Conservation (phyloP, 306 rosid genomes). For the Cercis canadensis region DNA sequence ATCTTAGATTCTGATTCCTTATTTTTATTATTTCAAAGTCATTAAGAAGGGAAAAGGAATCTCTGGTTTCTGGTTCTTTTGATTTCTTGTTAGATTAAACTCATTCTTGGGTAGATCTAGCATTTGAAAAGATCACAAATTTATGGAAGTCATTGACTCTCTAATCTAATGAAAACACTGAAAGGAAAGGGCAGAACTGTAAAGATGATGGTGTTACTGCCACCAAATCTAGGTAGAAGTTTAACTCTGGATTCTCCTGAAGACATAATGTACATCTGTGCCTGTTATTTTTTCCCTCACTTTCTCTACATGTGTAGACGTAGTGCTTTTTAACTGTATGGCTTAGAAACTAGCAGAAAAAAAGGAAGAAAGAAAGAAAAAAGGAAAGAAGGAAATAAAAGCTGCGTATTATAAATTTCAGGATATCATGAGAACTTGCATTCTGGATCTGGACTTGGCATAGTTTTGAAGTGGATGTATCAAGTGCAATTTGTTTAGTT, state of each 20-base stretch:
- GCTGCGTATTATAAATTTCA: not conserved
- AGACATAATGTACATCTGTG: not conserved
- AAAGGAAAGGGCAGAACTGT: slow-evolving; percentile 21
- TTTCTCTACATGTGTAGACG: not conserved
- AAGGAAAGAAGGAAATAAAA: not conserved
- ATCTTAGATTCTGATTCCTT: slow-evolving; percentile 30
- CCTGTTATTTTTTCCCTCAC: slow-evolving; percentile 1
- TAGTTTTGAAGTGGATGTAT: slow-evolving; percentile 9
- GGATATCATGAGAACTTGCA: slow-evolving; percentile 1
- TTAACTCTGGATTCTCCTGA: no score
- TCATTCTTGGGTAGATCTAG: slow-evolving; percentile 19
- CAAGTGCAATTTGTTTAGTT: slow-evolving; percentile 33
- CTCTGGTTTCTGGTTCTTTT: slow-evolving; percentile 23
- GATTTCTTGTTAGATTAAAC: slow-evolving; percentile 17
- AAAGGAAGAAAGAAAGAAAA: no score
- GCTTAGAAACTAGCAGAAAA: slow-evolving; percentile 17
- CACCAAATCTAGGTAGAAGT: no score
- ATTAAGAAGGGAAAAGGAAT: slow-evolving; percentile 16
- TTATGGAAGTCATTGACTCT: slow-evolving; percentile 1
- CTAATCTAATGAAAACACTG: not conserved
- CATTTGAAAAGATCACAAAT: not conserved
- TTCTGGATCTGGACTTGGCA: slow-evolving; percentile 20
- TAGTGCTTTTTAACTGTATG: not conserved
- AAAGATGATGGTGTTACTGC: not conserved
- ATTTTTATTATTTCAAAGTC: slow-evolving; percentile 19